phyloP scores from a whole-genome alignment of 169 alveolate species.

The Plasmodium fragile region DNA sequence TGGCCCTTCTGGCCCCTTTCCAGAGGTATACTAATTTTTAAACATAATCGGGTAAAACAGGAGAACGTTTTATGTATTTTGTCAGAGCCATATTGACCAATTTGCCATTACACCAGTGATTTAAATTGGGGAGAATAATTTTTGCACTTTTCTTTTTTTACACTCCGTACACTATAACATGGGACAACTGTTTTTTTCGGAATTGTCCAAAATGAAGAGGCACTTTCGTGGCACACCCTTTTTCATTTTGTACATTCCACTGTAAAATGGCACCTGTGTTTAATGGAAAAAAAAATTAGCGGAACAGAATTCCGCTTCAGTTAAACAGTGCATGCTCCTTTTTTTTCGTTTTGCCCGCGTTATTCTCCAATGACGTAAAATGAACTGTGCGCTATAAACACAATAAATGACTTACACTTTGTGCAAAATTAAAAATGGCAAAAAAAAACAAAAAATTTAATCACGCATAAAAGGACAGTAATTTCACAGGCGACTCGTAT shows the following conservation, averaged over 20 bases:
- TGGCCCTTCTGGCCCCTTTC: neutral
- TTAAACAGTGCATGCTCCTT: neutral
- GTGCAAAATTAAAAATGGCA: neutral
- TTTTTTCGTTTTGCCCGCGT: neutral
- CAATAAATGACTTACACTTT: neutral
- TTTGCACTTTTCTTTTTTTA: neutral
- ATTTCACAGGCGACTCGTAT: neutral
- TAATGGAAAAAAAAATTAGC: neutral
- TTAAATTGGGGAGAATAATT: neutral
- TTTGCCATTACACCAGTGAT: neutral
- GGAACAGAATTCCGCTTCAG: neutral
- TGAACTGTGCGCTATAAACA: neutral
- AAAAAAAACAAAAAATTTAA: neutral
- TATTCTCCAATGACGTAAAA: neutral
- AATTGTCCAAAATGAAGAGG: neutral
- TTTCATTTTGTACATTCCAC: neutral
- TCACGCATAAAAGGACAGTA: neutral
- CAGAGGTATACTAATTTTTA: neutral
- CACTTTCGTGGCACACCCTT: neutral
- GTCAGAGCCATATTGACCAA: neutral
- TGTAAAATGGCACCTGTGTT: neutral
- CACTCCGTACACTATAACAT: neutral
- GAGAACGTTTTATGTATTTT: neutral
- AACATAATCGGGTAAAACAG: neutral
- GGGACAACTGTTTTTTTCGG: neutral